Evolutionary conservation across 352 stramenopile species (phyloP).

Genomic region (Heterotrichella gracilis): DNA sequence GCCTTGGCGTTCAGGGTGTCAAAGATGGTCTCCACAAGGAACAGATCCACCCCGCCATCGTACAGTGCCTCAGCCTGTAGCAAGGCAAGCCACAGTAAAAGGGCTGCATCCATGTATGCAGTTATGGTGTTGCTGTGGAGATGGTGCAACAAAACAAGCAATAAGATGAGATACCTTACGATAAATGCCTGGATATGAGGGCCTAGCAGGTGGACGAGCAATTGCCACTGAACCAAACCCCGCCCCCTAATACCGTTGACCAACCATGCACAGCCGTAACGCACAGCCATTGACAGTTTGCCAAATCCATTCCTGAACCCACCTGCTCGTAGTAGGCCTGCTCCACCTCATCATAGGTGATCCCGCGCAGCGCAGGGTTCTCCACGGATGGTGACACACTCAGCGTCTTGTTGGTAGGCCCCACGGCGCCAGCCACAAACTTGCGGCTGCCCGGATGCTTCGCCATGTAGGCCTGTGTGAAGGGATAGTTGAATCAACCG

Average conservation of each 20-base stretch:
- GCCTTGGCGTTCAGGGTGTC: slow-evolving; percentile 85
- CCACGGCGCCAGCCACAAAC: slow-evolving; percentile 71
- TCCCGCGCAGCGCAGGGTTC: slow-evolving; percentile 54
- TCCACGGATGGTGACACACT: slow-evolving; percentile 76
- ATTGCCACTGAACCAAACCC: too few species aligned
- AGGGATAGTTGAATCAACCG: not conserved
- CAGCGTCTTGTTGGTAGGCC: slow-evolving; percentile 65
- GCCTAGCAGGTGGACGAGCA: too few species aligned
- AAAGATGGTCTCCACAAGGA: slow-evolving; percentile 89
- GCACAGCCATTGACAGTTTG: too few species aligned
- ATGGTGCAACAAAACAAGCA: too few species aligned
- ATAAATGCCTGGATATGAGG: too few species aligned
- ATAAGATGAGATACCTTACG: too few species aligned
- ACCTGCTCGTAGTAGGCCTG: slow-evolving; percentile 70
- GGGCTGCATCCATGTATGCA: too few species aligned
- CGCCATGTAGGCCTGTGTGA: slow-evolving; percentile 30
- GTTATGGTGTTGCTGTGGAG: too few species aligned
- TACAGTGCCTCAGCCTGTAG: slow-evolving; percentile 61
- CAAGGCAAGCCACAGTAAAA: too few species aligned
- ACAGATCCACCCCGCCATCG: slow-evolving; percentile 62
- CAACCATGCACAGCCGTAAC: too few species aligned
- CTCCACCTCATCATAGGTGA: slow-evolving; percentile 81
- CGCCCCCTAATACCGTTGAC: too few species aligned
- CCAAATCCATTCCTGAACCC: too few species aligned
- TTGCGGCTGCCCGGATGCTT: slow-evolving; percentile 51